These are phyloP conservation scores for Mycena floridula DNA, from an alignment of 768 basidiomycete genomes.

Conservation along the genomic window DNA sequence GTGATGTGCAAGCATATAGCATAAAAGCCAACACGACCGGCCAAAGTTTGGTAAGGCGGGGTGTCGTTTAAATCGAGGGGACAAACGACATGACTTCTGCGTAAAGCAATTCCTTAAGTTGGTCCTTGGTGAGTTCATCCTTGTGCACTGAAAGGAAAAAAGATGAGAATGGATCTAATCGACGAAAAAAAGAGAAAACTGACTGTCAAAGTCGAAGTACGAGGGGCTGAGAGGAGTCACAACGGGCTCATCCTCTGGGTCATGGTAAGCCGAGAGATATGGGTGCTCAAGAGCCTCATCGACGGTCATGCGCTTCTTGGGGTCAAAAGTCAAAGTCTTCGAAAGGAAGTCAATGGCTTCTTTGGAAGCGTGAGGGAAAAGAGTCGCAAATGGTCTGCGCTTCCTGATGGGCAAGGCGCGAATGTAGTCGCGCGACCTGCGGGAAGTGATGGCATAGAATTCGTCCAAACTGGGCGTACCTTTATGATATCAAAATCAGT, in stretches of 20 bases:
- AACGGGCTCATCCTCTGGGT: slow-evolving; percentile 84
- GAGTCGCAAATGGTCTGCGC: slow-evolving; percentile 55
- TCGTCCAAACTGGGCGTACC: slow-evolving; percentile 86
- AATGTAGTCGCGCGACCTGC: slow-evolving; percentile 82
- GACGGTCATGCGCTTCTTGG: slow-evolving; percentile 78
- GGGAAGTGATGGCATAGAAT: slow-evolving; percentile 84
- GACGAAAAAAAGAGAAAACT: slow-evolving; percentile 18
- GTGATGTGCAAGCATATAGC: too few species aligned
- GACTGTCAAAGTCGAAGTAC: slow-evolving; percentile 90
- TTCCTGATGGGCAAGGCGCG: slow-evolving; percentile 81
- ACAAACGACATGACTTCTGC: slow-evolving; percentile 78
- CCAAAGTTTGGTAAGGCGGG: neutral
- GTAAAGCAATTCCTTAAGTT: slow-evolving; percentile 79
- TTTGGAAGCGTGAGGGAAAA: slow-evolving; percentile 75
- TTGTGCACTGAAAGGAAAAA: slow-evolving; percentile 44
- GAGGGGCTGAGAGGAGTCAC: slow-evolving; percentile 74
- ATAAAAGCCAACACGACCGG: neutral
- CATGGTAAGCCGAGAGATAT: slow-evolving; percentile 78
- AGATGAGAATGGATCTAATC: slow-evolving; percentile 1
- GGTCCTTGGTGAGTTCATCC: slow-evolving; percentile 69
- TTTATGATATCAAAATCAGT: slow-evolving; percentile 16
- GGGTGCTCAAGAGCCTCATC: slow-evolving; percentile 81
- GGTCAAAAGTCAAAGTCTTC: slow-evolving; percentile 82
- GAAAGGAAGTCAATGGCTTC: slow-evolving; percentile 69
- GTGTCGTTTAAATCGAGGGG: slow-evolving; percentile 51